Conservation (phyloP, 2,329 filamentous ascomycete genomes). For the Coniella lustricola region DNA sequence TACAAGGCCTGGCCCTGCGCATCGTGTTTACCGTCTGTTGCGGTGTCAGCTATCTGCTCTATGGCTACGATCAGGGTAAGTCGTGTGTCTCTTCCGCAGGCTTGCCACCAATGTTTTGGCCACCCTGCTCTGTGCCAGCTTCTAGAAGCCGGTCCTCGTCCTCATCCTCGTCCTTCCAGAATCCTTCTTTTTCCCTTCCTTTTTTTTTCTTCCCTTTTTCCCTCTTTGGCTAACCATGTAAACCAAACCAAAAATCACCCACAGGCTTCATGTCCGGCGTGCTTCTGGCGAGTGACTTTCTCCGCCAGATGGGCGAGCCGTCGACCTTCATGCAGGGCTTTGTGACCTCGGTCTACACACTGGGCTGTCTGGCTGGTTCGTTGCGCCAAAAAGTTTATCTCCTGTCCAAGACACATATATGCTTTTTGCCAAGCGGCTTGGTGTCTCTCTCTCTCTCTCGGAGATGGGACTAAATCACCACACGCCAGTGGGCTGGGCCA, state of each 20-base stretch:
- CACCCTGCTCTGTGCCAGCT: too few relatives aligned
- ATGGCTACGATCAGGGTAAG: conserved; percentile 7
- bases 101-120: too few relatives aligned
- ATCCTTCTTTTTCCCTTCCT: too few relatives aligned
- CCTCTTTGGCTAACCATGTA: too few relatives aligned
- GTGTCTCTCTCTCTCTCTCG: too few relatives aligned
- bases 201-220: too few relatives aligned
- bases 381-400: background rate
- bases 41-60: conserved; percentile 5
- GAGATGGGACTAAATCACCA: too few relatives aligned
- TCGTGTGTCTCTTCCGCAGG: background rate
- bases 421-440: too few relatives aligned
- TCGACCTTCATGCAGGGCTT: conserved; percentile 8
- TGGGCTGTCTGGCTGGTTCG: conserved; percentile 7
- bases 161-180: background rate
- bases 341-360: conserved; percentile 1
- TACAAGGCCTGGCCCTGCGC: background rate
- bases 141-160: too few relatives aligned
- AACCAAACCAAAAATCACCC: too few relatives aligned
- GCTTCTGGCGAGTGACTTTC: conserved; percentile 1
- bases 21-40: conserved; percentile 3
- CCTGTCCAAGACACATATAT: too few relatives aligned
- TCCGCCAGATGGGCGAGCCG: conserved; percentile 2
- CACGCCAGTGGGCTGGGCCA: too few relatives aligned
- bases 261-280: conserved; percentile 5